These are phyloP conservation scores for Sclerotinia trifoliorum DNA, from an alignment of 2,329 filamentous ascomycete genomes.

Conservation along the genomic window DNA sequence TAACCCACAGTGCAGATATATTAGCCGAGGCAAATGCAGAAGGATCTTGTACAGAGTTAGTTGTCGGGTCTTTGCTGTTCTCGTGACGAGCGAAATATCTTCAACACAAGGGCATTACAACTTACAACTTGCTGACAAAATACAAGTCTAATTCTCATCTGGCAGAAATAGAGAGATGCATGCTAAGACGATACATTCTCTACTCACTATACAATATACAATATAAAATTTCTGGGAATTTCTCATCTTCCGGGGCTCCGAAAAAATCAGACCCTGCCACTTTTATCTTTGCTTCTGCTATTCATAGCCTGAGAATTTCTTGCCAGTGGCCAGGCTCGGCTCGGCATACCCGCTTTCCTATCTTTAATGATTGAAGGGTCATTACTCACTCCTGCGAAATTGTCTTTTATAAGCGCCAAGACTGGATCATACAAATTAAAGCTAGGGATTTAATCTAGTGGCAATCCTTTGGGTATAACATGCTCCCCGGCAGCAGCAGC, in stretches of 20 bases:
- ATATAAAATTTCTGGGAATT: background rate
- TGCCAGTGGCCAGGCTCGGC: background rate
- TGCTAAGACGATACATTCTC: background rate
- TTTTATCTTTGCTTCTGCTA: background rate
- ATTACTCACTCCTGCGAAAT: background rate
- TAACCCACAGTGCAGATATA: background rate
- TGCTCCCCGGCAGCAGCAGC: conserved; percentile 1
- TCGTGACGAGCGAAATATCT: conserved; percentile 1
- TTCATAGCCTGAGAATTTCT: background rate
- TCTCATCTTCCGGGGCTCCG: background rate
- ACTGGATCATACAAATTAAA: background rate
- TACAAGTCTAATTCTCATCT: background rate
- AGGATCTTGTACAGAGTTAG: background rate
- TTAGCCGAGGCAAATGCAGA: background rate
- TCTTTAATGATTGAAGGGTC: background rate
- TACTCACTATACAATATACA: background rate
- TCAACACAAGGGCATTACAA: background rate
- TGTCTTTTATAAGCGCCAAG: background rate
- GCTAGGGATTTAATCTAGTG: background rate
- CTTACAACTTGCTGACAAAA: no score
- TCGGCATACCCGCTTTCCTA: conserved; percentile 11
- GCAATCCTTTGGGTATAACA: background rate
- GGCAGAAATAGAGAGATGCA: background rate
- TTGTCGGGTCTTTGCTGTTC: background rate
- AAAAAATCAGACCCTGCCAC: no score